Base-by-base conservation (phyloP, 2,329 filamentous ascomycete species). In the Aulographum hederae region DNA sequence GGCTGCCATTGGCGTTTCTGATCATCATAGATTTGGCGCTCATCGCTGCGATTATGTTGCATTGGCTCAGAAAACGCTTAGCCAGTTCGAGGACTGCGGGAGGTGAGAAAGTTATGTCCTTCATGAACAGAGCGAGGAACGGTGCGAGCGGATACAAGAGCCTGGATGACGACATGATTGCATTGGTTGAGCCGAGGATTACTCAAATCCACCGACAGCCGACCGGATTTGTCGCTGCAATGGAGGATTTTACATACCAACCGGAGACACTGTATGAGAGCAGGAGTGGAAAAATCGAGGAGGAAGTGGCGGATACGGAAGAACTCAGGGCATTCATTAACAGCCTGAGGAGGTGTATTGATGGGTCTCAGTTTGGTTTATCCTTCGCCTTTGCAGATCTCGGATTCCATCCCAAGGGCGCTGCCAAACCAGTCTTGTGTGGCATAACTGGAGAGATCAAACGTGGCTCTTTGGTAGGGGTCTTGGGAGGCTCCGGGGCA, bases 401-500 rank as follows among this genome's bases (percentile, higher is more conserved):
- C 18, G 31, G 36, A 15, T 67, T 62, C 39, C 59, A 63, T 5
- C 61, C 61, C 1, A 57, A 58, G 34, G 50, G 53, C 17, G 52
- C 47, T 11, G 44, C 48, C 2, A 58, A 52, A 32, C 21, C 21
- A 8, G 61, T 71, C 31, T 48, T 70, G 4, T 56, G 61, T 30
- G 59, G 63, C 10, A 60, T 71, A 4, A 68, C 63, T 1, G 67
- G 67, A 0, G 57, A 53, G 4, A 69, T 71, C 41, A 51, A 65
- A 14, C 53, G 57, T 8, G 67, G 67, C 0, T 59, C 60, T 4
- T 54, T 70, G n/a, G 65, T 61, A 21, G 67, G 65, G 6, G 56
- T 71, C n/a, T 69, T 70, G 65, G 66, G 67, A 5, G 64, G 65
- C 4, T 67, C 61, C 2, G 66, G 67, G n/a, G 66, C 66, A 1